A percentile compares a stretch with the other conserved stretches of the same genome.
phyloP scores from a whole-genome alignment of 495 filamentous ascomycete species.

The Terfezia claveryi region DNA sequence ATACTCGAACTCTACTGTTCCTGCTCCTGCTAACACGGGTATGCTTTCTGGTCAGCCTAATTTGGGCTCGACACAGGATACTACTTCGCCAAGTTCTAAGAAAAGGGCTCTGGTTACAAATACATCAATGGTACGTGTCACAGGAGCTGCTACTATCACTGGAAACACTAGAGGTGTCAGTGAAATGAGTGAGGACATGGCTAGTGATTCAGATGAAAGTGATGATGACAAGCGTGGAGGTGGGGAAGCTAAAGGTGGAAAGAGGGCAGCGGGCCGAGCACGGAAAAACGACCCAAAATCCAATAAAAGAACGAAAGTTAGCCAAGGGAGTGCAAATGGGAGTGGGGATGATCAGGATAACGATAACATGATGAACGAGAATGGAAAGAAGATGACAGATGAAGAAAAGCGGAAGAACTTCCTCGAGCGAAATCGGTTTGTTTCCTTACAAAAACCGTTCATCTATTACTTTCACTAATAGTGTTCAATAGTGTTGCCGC shows the following conservation, averaged over 20 bases:
- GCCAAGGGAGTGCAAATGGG: constrained; percentile 20
- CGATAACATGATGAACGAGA: constrained; percentile 33
- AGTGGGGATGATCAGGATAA: constrained; percentile 31
- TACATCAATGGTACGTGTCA: background rate
- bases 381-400: constrained; percentile 86
- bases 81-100: background rate
- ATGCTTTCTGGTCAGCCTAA: background rate
- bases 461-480: constrained; percentile 1
- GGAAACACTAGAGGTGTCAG: constrained; percentile 32
- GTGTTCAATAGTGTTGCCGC: constrained; percentile 53
- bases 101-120: background rate
- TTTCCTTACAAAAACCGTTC: constrained; percentile 4
- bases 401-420: constrained; percentile 98
- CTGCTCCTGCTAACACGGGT: constrained; percentile 20
- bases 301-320: constrained; percentile 39
- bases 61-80: background rate
- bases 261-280: constrained; percentile 38
- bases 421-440: constrained; percentile 84
- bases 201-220: constrained; percentile 47
- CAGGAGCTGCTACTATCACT: background rate
- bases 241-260: constrained; percentile 7
- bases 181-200: constrained; percentile 42
- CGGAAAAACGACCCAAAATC: constrained; percentile 41
- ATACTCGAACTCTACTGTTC: constrained; percentile 29
- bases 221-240: constrained; percentile 33